Conservation (phyloP, 257 asterid species). For the Cruciata laevipes region DNA sequence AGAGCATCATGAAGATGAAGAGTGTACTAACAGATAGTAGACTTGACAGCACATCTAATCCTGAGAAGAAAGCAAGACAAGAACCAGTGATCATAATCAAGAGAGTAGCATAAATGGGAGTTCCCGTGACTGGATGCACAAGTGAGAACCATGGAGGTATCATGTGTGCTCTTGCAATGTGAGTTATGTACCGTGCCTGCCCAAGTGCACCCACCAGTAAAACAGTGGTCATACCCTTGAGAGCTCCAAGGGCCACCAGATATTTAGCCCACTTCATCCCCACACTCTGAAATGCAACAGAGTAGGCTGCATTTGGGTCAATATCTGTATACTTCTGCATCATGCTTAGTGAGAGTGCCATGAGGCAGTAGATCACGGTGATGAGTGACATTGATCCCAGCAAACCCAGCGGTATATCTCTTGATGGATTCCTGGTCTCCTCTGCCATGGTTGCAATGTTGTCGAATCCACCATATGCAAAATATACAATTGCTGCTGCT, state of each 20-base stretch:
- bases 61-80: constrained; percentile 29
- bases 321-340: constrained; percentile 29
- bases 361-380: constrained; percentile 24
- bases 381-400: constrained; percentile 34
- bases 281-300: constrained; percentile 27
- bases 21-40: constrained; percentile 29
- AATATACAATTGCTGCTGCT: constrained; percentile 30
- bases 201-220: constrained; percentile 25
- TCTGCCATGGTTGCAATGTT: constrained; percentile 29
- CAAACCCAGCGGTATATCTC: constrained; percentile 31
- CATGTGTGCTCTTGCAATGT: constrained; percentile 34
- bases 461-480: constrained; percentile 33
- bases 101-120: constrained; percentile 30
- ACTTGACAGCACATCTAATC: constrained; percentile 24
- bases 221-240: constrained; percentile 37
- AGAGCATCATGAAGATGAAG: constrained; percentile 26
- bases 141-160: constrained; percentile 32
- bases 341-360: constrained; percentile 25
- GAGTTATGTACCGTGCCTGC: constrained; percentile 31
- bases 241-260: constrained; percentile 34
- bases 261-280: constrained; percentile 35
- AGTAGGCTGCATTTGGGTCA: constrained; percentile 27
- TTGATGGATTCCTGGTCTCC: constrained; percentile 28
- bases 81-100: constrained; percentile 21
- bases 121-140: constrained; percentile 25